Conservation (phyloP, 129 eudicot species). For the Flaveria ramosissima region DNA sequence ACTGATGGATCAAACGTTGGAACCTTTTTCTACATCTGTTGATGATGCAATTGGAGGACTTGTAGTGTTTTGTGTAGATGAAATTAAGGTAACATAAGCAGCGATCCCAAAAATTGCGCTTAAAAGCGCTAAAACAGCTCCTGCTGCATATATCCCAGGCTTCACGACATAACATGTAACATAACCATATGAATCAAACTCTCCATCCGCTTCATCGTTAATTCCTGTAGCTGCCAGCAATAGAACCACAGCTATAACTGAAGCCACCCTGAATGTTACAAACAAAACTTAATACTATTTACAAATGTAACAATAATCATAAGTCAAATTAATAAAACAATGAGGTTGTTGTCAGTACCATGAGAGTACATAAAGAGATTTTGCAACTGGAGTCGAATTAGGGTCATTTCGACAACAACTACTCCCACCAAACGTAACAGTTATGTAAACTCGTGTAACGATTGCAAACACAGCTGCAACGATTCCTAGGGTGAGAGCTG, state of each 20-base stretch:
- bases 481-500: conserved; percentile 29
- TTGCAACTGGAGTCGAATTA: conserved; percentile 19
- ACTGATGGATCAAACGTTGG: neutral
- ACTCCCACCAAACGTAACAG: conserved; percentile 28
- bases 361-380: conserved; percentile 26
- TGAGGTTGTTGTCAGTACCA: conserved; percentile 24
- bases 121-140: conserved; percentile 38
- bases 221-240: conserved; percentile 27
- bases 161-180: conserved; percentile 32
- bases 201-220: conserved; percentile 12
- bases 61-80: conserved; percentile 7
- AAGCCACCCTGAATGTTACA: conserved; percentile 29
- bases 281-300: neutral
- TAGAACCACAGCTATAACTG: conserved; percentile 28
- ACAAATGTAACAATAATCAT: neutral
- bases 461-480: conserved; percentile 27
- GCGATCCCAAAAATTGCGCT: conserved; percentile 32
- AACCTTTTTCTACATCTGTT: conserved; percentile 25
- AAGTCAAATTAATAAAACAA: neutral
- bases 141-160: conserved; percentile 40
- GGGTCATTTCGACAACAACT: conserved; percentile 27
- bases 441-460: conserved; percentile 29
- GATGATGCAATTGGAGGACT: conserved; percentile 10
- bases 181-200: conserved; percentile 18
- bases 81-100: conserved; percentile 25